Conservation (phyloP, 768 basidiomycete genomes). For the Termitomyces sp. region DNA sequence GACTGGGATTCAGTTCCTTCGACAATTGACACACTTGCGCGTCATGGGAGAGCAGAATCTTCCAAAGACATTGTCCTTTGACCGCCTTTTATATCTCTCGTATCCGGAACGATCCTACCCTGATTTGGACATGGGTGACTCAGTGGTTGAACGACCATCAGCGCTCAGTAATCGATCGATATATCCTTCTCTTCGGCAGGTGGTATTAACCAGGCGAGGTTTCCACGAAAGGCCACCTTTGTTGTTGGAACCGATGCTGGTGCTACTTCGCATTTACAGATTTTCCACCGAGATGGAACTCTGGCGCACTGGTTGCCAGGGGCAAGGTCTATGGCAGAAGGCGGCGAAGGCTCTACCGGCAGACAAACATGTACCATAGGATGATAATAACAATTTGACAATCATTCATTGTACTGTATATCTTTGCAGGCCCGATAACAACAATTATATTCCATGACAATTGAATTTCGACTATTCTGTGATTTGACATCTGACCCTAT, state of each 20-base stretch:
- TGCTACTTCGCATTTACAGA: constrained; percentile 23
- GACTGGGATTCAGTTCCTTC: constrained; percentile 22
- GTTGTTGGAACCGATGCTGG: constrained; percentile 16
- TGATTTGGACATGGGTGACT: constrained; percentile 6
- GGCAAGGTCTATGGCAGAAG: constrained; percentile 27
- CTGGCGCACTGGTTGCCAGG: constrained; percentile 28
- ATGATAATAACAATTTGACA: not conserved
- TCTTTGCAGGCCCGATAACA: not conserved
- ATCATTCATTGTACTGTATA: not conserved
- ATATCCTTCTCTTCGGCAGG: constrained; percentile 25
- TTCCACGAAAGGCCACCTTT: constrained; percentile 16
- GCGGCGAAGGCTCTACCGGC: constrained; percentile 10
- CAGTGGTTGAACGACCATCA: constrained; percentile 10
- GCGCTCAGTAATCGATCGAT: constrained; percentile 16
- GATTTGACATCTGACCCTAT: too few species aligned
- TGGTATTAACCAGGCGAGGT: constrained; percentile 24
- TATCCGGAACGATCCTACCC: constrained; percentile 16
- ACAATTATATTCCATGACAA: too few species aligned
- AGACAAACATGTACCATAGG: constrained; percentile 11
- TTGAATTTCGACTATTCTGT: too few species aligned
- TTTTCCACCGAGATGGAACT: constrained; percentile 29
- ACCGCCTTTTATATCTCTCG: constrained; percentile 26
- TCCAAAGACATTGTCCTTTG: constrained; percentile 17
- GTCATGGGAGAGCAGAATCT: constrained; percentile 25
- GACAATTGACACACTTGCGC: constrained; percentile 28